These are phyloP conservation scores for Crithidia expoeki DNA, from an alignment of 208 protist species.

Conservation along the genomic window DNA sequence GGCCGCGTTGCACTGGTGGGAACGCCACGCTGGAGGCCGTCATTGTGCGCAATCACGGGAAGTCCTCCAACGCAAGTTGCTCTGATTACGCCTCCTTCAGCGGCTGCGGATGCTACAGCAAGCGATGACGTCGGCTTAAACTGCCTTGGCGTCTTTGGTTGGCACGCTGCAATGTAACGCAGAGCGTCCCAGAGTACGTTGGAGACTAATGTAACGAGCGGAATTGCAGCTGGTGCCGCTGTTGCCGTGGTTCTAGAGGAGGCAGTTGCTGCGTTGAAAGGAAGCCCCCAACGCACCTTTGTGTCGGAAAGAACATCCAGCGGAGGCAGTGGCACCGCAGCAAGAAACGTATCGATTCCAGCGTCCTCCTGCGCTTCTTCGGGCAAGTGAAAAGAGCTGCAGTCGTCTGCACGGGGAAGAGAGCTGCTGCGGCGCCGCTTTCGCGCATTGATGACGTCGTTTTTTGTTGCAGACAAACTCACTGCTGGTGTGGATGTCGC, in stretches of 20 bases:
- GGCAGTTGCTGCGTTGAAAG: background rate
- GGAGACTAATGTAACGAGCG: slow-evolving; percentile 9
- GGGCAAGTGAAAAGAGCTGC: background rate
- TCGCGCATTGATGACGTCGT: too few relatives aligned
- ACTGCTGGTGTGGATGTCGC: too few relatives aligned
- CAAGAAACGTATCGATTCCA: background rate
- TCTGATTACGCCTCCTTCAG: too few relatives aligned
- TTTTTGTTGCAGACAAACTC: too few relatives aligned
- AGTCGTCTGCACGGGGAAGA: too few relatives aligned
- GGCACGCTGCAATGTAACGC: slow-evolving; percentile 10
- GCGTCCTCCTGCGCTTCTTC: background rate
- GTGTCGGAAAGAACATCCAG: slow-evolving; percentile 3
- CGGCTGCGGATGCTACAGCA: background rate
- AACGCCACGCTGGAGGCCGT: too few relatives aligned
- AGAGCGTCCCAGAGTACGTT: slow-evolving; percentile 19
- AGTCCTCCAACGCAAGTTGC: too few relatives aligned
- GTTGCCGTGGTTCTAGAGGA: background rate
- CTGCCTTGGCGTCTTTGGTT: background rate
- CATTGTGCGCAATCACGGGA: too few relatives aligned
- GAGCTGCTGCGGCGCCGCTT: background rate
- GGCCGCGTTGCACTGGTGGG: background rate
- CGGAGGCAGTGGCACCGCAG: background rate
- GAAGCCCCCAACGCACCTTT: background rate
- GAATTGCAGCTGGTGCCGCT: background rate
- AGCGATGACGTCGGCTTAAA: background rate